Evolutionary conservation across 2,329 filamentous ascomycete species (phyloP).

Genomic region (Hymenoscyphus repandus): DNA sequence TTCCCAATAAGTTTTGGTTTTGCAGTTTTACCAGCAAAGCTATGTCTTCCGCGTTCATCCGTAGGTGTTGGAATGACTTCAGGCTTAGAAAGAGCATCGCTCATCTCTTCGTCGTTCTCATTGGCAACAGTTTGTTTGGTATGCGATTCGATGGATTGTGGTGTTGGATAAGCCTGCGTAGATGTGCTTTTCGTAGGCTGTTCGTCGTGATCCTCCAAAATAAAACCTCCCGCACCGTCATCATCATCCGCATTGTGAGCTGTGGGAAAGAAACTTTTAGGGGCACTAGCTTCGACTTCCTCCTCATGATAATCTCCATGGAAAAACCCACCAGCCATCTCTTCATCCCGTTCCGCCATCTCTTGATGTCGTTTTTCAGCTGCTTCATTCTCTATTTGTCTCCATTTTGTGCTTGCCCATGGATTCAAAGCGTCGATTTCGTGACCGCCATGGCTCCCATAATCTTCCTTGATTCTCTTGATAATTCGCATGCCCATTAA

Average conservation of each 20-base stretch:
- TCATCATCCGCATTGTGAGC: constrained; percentile 24
- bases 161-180: constrained; percentile 19
- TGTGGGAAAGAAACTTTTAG: constrained; percentile 28
- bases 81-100: constrained; percentile 11
- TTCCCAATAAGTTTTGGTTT: constrained; percentile 2
- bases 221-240: constrained; percentile 24
- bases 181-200: constrained; percentile 6
- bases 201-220: constrained; percentile 24
- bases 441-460: constrained; percentile 55
- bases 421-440: constrained; percentile 51
- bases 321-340: constrained; percentile 57
- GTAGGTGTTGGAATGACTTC: constrained; percentile 4
- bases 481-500: constrained; percentile 79
- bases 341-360: constrained; percentile 38
- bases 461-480: constrained; percentile 70
- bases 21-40: constrained; percentile 12
- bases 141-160: constrained; percentile 16
- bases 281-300: constrained; percentile 25
- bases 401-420: constrained; percentile 38
- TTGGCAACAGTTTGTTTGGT: not conserved
- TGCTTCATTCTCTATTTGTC: constrained; percentile 24
- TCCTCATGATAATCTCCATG: constrained; percentile 51
- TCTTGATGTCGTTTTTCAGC: constrained; percentile 25
- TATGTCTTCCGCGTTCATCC: constrained; percentile 19
- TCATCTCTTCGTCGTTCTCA: constrained; percentile 9